Conservation (phyloP, 768 basidiomycete genomes). For the Inosperma sp. region DNA sequence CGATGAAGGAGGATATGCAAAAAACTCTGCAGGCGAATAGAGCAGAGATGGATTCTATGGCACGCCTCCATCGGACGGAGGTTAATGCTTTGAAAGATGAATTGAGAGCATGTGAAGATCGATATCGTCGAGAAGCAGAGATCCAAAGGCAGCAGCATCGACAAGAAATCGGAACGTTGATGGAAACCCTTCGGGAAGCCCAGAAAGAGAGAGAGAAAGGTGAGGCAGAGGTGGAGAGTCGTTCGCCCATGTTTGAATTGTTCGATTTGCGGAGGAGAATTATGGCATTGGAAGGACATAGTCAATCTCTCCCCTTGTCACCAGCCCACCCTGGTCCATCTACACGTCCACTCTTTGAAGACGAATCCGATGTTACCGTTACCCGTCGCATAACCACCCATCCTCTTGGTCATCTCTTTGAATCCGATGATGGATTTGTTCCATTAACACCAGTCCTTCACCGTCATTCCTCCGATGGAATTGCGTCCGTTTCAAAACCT, state of each 20-base stretch:
- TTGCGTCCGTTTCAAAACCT: background rate
- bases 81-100: background rate
- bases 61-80: conserved; percentile 2
- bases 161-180: conserved; percentile 5
- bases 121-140: conserved; percentile 5
- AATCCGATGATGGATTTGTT: conserved; percentile 5
- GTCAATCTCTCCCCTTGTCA: background rate
- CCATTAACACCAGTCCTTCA: background rate
- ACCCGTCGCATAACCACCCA: conserved; percentile 2
- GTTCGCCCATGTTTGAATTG: background rate
- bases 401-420: conserved; percentile 8
- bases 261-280: conserved; percentile 7
- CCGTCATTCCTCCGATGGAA: background rate
- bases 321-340: background rate
- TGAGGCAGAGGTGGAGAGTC: background rate
- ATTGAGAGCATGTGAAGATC: background rate
- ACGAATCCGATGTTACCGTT: conserved; percentile 3
- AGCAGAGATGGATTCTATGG: background rate
- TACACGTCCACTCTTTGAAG: background rate
- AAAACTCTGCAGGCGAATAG: background rate
- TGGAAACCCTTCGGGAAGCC: background rate
- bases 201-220: background rate
- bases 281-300: background rate
- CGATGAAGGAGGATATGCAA: conserved; percentile 2
- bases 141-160: conserved; percentile 1